Evolutionary conservation across 352 stramenopile species (phyloP), one percentile per base, ranked within the genome.

Genomic region (Globisporangium megalacanthum): DNA sequence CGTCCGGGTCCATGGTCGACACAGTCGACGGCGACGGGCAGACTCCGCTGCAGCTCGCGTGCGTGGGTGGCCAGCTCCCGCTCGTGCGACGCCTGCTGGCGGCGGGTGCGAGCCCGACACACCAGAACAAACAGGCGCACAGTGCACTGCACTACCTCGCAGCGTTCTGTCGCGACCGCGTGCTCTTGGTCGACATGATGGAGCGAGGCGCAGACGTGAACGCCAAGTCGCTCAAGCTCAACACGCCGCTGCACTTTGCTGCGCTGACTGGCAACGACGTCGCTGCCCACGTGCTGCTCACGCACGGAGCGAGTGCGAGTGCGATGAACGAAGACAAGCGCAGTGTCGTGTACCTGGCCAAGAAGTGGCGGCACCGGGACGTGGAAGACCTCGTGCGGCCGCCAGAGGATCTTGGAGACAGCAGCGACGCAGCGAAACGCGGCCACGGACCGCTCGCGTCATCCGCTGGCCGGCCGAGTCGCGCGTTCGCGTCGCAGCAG

Each of bases 191-290:
- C 1, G 68, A 84, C 45, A 41, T 89, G 13, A 74, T 92, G 36
- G 29, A 54, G 2, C 65, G 69, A 4, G 79, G 76, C 22, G 79
- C 70, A 2, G 75, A 88, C 52, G 77, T 89, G 42, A 89, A 82
- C 35, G 73, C 73, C 36, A 86, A 88, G 55, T 82, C 77, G 2
- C 75, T 86, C 41, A 89, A 88, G 47, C 70, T 88, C 44, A 88
- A 92, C 60, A 87, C 79, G 0, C 79, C 81, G 14, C 64, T 89
- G 58, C 79, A 89, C 45, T 89, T 92, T 52, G 81, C 81, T 20
- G 81, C 81, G 2, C 88, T 89, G 77, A 88, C 85, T 51, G 77
- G 79, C 36, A 88, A 92, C 45, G 77, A 87, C 52, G 68, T 89
- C 6, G 79, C 77, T 6, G 83, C 75, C 0, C 60, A 71, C 42